phyloP scores from a whole-genome alignment of 2,329 filamentous ascomycete species.

The Hypoxylon sp. region DNA sequence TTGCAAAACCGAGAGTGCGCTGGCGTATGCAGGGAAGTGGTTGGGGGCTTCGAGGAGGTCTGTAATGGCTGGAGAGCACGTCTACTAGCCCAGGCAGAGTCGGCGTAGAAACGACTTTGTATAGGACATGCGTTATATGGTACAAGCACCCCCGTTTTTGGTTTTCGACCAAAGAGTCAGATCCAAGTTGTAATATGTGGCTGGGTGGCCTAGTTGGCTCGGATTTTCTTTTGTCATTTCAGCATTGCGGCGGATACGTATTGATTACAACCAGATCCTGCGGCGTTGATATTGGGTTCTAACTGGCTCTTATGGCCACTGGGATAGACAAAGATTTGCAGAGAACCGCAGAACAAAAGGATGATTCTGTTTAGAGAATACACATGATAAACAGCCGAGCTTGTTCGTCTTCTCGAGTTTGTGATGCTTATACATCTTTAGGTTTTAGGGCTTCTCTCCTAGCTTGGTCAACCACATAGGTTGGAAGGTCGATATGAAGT shows the following conservation, averaged over 20 bases:
- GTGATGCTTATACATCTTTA: background rate
- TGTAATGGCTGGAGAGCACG: conserved; percentile 87
- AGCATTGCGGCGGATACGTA: conserved; percentile 42
- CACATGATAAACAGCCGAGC: conserved; percentile 13
- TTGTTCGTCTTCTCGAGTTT: background rate
- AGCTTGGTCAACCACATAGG: background rate
- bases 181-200: conserved; percentile 6
- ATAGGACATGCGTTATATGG: conserved; percentile 2
- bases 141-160: conserved; percentile 8
- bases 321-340: conserved; percentile 40
- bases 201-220: conserved; percentile 20
- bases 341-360: conserved; percentile 9
- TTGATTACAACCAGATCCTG: conserved; percentile 30
- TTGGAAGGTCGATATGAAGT: background rate
- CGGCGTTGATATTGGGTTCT: conserved; percentile 37
- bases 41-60: conserved; percentile 91
- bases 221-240: conserved; percentile 36
- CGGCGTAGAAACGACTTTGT: conserved; percentile 49
- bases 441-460: background rate
- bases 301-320: conserved; percentile 27
- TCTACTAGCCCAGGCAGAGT: conserved; percentile 75
- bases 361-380: conserved; percentile 21
- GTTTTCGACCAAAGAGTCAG: conserved; percentile 3
- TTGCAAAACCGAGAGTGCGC: conserved; percentile 85
- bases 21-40: conserved; percentile 86